These are phyloP conservation scores for Colletotrichum sp. DNA, from an alignment of 2,329 filamentous ascomycete species.

Conservation along the genomic window DNA sequence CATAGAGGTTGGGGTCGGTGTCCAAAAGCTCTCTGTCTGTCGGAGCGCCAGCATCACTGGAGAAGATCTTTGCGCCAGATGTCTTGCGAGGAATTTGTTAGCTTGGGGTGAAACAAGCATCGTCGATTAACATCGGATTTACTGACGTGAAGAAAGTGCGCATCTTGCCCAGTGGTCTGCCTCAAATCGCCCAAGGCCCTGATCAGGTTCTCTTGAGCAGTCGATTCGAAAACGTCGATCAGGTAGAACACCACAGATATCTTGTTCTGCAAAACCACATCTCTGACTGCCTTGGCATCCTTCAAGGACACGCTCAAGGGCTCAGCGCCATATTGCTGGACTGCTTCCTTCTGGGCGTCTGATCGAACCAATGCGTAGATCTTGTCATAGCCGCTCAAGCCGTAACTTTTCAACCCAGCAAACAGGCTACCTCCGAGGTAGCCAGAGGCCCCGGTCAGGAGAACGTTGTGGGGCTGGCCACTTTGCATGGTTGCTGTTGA, in stretches of 20 bases:
- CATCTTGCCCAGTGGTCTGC: neutral
- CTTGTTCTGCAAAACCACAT: neutral
- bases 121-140: neutral
- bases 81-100: neutral
- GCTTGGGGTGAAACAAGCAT: neutral
- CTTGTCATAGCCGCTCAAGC: neutral
- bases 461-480: neutral
- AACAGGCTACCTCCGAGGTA: neutral
- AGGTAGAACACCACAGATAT: neutral
- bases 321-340: neutral
- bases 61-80: neutral
- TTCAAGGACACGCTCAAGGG: neutral
- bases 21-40: neutral
- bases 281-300: neutral
- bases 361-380: neutral
- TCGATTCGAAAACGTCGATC: neutral
- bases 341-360: neutral
- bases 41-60: neutral
- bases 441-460: neutral
- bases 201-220: neutral
- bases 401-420: neutral
- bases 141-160: neutral
- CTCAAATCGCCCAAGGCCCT: neutral
- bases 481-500: neutral
- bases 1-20: neutral